Percentiles rank a stretch among this genome's conserved stretches.
phyloP scores from a whole-genome alignment of 2,329 filamentous ascomycete genomes.

The Calonectria henricotiae region DNA sequence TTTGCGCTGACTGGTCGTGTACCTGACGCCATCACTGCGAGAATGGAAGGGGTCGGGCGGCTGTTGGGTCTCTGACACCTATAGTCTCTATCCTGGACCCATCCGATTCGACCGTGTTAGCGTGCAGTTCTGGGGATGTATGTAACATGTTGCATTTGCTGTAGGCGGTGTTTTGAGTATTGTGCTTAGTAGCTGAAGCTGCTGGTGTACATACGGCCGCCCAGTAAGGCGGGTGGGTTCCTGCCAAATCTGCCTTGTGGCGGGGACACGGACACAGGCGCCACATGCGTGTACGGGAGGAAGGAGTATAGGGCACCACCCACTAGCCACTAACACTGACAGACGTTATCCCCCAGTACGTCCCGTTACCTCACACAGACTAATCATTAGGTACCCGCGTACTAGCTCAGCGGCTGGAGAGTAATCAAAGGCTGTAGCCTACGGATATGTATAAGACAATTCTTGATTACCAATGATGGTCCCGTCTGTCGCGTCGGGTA shows the following conservation, averaged over 20 bases:
- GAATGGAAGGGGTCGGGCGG: background rate
- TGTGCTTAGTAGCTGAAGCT: background rate
- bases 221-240: constrained; percentile 29
- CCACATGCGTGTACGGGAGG: constrained; percentile 12
- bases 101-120: background rate
- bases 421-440: background rate
- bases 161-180: background rate
- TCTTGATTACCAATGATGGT: background rate
- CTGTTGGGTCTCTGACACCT: background rate
- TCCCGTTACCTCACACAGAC: background rate
- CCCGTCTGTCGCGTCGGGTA: background rate
- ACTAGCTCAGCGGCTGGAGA: background rate
- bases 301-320: constrained; percentile 11
- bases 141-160: background rate
- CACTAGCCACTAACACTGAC: constrained; percentile 2
- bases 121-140: background rate
- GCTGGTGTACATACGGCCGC: background rate
- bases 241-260: constrained; percentile 38
- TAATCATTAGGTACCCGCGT: background rate
- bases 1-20: constrained; percentile 14
- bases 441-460: too few species aligned
- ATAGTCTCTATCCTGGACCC: background rate
- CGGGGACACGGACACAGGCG: constrained; percentile 27
- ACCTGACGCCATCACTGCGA: constrained; percentile 19
- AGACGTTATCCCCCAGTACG: constrained; percentile 6